Conservation (phyloP, 176 grass and related monocot genomes). For the Triticum dicoccoides region DNA sequence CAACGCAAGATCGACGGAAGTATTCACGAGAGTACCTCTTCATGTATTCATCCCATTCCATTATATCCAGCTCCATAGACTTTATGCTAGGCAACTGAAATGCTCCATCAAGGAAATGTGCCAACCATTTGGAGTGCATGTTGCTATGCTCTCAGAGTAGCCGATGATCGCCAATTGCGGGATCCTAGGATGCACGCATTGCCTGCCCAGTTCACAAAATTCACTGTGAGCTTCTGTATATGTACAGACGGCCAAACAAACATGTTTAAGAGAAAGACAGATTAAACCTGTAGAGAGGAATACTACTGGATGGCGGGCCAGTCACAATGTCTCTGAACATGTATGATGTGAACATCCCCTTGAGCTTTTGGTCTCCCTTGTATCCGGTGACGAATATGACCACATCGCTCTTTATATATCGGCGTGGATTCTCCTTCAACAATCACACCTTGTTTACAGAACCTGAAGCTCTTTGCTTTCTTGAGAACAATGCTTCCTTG, state of each 20-base stretch:
- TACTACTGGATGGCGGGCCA: conserved; percentile 28
- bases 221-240: neutral
- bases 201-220: conserved; percentile 20
- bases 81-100: conserved; percentile 28
- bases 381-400: conserved; percentile 48
- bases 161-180: conserved; percentile 26
- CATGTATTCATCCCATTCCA: neutral
- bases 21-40: neutral
- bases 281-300: conserved; percentile 42
- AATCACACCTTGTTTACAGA: conserved; percentile 40
- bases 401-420: neutral
- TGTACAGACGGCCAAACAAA: neutral
- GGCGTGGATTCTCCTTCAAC: conserved; percentile 19
- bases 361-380: conserved; percentile 43
- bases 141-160: conserved; percentile 17
- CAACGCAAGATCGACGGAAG: neutral
- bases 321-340: conserved; percentile 33
- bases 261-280: neutral
- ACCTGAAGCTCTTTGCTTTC: conserved; percentile 39
- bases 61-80: conserved; percentile 17
- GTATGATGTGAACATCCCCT: conserved; percentile 37
- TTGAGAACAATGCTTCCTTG: conserved; percentile 47
- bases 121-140: conserved; percentile 34
- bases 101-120: conserved; percentile 13
- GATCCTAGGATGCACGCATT: conserved; percentile 35